Conservation (phyloP, 2,329 filamentous ascomycete species). For the Colletotrichum sp. region DNA sequence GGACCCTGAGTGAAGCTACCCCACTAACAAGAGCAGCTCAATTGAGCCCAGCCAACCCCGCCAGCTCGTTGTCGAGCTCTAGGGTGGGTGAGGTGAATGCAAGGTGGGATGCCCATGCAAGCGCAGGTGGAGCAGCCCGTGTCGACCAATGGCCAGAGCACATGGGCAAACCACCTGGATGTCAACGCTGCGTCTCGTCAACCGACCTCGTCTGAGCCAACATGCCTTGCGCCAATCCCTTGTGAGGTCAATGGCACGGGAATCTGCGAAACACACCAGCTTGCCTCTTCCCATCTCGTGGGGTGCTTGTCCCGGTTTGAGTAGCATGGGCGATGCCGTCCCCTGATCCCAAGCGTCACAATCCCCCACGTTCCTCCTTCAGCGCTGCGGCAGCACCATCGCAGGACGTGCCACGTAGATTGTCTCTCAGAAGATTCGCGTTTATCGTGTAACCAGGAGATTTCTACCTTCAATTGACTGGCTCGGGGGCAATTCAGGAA, state of each 20-base stretch:
- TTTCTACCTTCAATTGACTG: background rate
- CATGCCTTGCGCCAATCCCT: slow-evolving; percentile 18
- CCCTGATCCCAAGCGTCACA: background rate
- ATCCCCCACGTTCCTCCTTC: background rate
- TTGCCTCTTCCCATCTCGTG: background rate
- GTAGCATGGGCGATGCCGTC: background rate
- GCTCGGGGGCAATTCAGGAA: background rate
- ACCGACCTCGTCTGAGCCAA: background rate
- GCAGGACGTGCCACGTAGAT: background rate
- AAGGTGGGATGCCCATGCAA: slow-evolving; percentile 1
- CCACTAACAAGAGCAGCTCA: slow-evolving; percentile 7
- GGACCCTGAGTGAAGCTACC: slow-evolving; percentile 14
- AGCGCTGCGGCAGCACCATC: background rate
- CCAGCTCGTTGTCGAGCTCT: slow-evolving; percentile 5
- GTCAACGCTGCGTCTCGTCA: background rate
- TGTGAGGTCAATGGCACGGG: slow-evolving; percentile 5
- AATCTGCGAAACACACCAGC: background rate
- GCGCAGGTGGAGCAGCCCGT: slow-evolving; percentile 18
- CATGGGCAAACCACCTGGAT: slow-evolving; percentile 34
- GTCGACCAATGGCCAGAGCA: slow-evolving; percentile 48
- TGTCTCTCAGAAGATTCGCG: background rate
- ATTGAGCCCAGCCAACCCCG: slow-evolving; percentile 8
- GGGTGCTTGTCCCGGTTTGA: background rate
- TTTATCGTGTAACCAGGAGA: background rate
- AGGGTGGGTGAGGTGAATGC: slow-evolving; percentile 7